Evolutionary conservation across 2,329 filamentous ascomycete species (phyloP).

Genomic region (Colletotrichum sp.): DNA sequence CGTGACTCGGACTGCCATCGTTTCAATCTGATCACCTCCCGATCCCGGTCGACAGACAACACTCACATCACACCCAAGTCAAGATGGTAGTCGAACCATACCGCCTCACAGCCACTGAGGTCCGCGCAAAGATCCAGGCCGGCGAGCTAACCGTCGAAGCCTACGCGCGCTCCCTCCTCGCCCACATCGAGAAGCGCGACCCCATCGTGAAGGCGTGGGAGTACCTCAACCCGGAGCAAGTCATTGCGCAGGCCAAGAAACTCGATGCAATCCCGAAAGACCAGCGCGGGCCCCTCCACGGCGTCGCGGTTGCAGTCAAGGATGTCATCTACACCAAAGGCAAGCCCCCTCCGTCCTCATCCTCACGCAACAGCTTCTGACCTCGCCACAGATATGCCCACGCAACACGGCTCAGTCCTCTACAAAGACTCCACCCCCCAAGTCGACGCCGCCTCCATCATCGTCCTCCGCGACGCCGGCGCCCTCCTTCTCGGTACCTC

Average conservation of each 20-base stretch:
- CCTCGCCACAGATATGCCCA: conserved; percentile 55
- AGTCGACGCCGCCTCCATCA: conserved; percentile 58
- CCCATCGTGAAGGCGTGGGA: conserved; percentile 55
- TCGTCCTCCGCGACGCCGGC: conserved; percentile 57
- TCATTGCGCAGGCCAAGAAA: conserved; percentile 52
- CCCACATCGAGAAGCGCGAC: conserved; percentile 49
- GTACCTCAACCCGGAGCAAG: conserved; percentile 47
- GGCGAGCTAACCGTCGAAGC: conserved; percentile 51
- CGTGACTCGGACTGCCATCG: not conserved
- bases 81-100: conserved; percentile 9
- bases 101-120: conserved; percentile 46
- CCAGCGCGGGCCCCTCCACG: conserved; percentile 60
- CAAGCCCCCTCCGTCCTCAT: conserved; percentile 15
- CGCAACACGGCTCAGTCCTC: conserved; percentile 59
- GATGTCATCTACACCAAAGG: conserved; percentile 64
- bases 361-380: not conserved
- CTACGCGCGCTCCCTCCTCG: conserved; percentile 53
- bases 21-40: not conserved
- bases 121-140: conserved; percentile 37
- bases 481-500: conserved; percentile 56
- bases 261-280: conserved; percentile 54
- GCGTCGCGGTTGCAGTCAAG: conserved; percentile 63
- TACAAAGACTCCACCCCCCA: conserved; percentile 50
- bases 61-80: not conserved
- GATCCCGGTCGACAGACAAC: rapidly evolving